A percentile compares a stretch with the other conserved stretches of the same genome.
Conservation (phyloP, 768 basidiomycete genomes). For the Boletus subcaerulescens region DNA sequence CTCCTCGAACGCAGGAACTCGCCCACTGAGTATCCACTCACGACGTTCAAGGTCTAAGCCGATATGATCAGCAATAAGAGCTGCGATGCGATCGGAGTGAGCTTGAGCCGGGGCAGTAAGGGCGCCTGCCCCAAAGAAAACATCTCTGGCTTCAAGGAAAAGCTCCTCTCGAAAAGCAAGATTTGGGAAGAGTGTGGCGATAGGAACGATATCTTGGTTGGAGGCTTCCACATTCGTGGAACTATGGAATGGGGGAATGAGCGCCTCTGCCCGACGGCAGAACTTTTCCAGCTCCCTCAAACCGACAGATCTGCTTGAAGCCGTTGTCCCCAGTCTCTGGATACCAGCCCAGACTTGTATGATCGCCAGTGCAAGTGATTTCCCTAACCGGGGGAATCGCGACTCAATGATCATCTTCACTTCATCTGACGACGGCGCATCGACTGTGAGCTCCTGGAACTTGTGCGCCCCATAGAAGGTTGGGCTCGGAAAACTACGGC, state of each 20-base stretch:
- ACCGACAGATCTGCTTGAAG: conserved; percentile 61
- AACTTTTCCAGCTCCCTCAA: conserved; percentile 82
- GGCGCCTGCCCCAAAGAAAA: conserved; percentile 79
- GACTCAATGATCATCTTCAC: conserved; percentile 65
- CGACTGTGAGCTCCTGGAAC: conserved; percentile 67
- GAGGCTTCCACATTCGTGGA: conserved; percentile 38
- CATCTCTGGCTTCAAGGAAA: conserved; percentile 82
- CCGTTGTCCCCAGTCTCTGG: conserved; percentile 45
- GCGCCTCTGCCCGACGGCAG: conserved; percentile 64
- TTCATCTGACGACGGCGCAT: conserved; percentile 62
- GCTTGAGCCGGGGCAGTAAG: conserved; percentile 50
- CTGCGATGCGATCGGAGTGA: conserved; percentile 49
- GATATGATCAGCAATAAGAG: conserved; percentile 57
- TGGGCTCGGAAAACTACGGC: conserved; percentile 50
- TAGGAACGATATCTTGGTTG: conserved; percentile 26
- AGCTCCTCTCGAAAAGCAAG: conserved; percentile 82
- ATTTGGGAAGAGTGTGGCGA: conserved; percentile 60
- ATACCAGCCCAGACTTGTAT: conserved; percentile 71
- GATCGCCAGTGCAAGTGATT: conserved; percentile 44
- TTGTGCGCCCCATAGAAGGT: conserved; percentile 86
- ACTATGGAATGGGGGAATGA: conserved; percentile 51
- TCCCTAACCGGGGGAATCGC: conserved; percentile 62
- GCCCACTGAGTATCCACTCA: conserved; percentile 64
- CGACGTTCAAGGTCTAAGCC: conserved; percentile 68
- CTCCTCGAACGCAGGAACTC: conserved; percentile 63